Evolutionary conservation across 2,329 filamentous ascomycete species (phyloP).

Genomic region (Pseudogymnoascus sp.): DNA sequence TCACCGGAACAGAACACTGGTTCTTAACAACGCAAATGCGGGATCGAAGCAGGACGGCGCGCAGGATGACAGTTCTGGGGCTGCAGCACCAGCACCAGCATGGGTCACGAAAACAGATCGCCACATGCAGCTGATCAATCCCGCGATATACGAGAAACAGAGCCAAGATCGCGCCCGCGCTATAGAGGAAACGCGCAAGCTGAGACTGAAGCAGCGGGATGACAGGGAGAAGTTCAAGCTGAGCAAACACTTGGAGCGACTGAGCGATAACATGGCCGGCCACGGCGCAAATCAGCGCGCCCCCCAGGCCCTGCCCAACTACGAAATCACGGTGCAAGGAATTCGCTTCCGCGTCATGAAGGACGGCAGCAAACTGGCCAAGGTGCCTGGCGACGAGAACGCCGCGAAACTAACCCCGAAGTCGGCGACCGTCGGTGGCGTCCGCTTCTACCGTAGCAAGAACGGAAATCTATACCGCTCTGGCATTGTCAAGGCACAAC

Average conservation of each 20-base stretch:
- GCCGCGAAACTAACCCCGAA: constrained; percentile 66
- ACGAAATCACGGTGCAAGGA: constrained; percentile 63
- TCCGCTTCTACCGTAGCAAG: constrained; percentile 79
- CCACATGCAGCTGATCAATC: constrained; percentile 77
- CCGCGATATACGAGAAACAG: constrained; percentile 68
- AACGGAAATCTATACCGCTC: constrained; percentile 78
- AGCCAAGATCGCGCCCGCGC: constrained; percentile 60
- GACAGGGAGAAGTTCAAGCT: constrained; percentile 54
- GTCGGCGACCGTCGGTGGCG: constrained; percentile 62
- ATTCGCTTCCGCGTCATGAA: constrained; percentile 67
- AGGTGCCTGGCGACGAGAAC: constrained; percentile 62
- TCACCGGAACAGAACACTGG: constrained; percentile 53
- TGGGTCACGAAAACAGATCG: constrained; percentile 71
- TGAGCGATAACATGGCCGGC: constrained; percentile 21
- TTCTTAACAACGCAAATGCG: constrained; percentile 46
- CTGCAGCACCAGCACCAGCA: constrained; percentile 29
- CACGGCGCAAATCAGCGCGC: constrained; percentile 15
- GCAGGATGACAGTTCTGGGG: constrained; percentile 30
- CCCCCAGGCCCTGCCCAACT: constrained; percentile 34
- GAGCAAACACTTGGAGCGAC: constrained; percentile 37
- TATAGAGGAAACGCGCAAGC: constrained; percentile 61
- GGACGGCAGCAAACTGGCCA: constrained; percentile 76
- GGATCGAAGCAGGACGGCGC: constrained; percentile 27
- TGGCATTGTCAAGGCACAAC: constrained; percentile 66
- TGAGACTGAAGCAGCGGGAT: constrained; percentile 47